A percentile compares a stretch with the other conserved stretches of the same genome.
These are phyloP conservation scores for Sarocladium brachiariae DNA, from an alignment of 2,329 filamentous ascomycete species.

Conservation along the genomic window DNA sequence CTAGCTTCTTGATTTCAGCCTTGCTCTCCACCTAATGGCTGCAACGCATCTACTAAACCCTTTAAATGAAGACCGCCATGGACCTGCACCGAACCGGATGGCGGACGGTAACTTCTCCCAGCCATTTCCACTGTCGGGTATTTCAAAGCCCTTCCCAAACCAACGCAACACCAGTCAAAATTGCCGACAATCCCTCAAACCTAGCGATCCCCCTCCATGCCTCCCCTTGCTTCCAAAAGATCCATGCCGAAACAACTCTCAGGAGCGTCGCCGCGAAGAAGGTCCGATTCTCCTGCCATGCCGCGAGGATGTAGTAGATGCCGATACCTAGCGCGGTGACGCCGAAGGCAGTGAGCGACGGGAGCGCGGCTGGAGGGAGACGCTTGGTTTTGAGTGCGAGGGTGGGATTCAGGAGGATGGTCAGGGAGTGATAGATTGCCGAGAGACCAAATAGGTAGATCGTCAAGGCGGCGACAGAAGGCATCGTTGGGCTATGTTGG, in stretches of 20 bases:
- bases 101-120: too few relatives aligned
- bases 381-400: conserved; percentile 43
- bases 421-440: conserved; percentile 45
- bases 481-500: not conserved
- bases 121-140: not conserved
- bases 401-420: conserved; percentile 36
- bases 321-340: conserved; percentile 31
- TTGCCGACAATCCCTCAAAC: not conserved
- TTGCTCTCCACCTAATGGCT: too few relatives aligned
- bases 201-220: conserved; percentile 1
- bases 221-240: conserved; percentile 2
- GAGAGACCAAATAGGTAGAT: conserved; percentile 40
- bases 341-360: not conserved
- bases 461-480: not conserved
- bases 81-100: too few relatives aligned
- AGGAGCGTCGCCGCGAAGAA: conserved; percentile 2
- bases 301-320: conserved; percentile 32
- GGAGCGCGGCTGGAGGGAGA: conserved; percentile 35
- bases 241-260: not conserved
- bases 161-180: not conserved
- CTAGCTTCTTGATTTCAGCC: too few relatives aligned
- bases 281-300: not conserved
- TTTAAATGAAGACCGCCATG: too few relatives aligned
- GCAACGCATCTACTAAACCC: too few relatives aligned
- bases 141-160: not conserved